phyloP scores from a whole-genome alignment of 441 rosid species.

The California macrophylla region DNA sequence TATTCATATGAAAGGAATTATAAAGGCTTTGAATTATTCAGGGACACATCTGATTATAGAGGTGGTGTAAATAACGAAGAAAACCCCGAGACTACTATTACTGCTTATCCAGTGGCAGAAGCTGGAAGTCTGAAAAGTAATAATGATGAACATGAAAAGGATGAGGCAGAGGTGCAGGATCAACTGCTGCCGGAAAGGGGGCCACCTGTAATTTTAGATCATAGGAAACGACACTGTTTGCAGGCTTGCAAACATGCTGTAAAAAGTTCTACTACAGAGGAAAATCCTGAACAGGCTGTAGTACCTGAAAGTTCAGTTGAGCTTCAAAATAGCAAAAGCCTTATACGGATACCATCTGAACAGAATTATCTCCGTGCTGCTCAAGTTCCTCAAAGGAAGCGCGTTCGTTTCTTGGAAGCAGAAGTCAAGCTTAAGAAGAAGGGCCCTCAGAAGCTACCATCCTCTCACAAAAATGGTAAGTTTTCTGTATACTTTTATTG shows the following conservation, averaged over 20 bases:
- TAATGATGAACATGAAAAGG: conserved; percentile 20
- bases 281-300: conserved; percentile 14
- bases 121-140: conserved; percentile 6
- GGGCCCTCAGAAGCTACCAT: conserved; percentile 15
- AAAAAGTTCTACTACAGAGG: conserved; percentile 15
- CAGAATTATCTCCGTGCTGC: background rate
- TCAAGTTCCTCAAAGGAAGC: conserved; percentile 27
- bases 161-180: conserved; percentile 21
- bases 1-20: conserved; percentile 10
- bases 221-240: conserved; percentile 17
- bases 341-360: conserved; percentile 15
- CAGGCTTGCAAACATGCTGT: conserved; percentile 25
- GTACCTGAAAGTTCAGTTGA: conserved; percentile 21
- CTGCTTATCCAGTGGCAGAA: conserved; percentile 15
- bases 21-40: conserved; percentile 16
- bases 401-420: conserved; percentile 33
- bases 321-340: conserved; percentile 13
- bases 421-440: conserved; percentile 22
- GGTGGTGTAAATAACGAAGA: conserved; percentile 17
- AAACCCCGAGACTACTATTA: conserved; percentile 4
- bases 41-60: conserved; percentile 13
- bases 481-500: background rate
- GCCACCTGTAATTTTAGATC: conserved; percentile 27
- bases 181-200: conserved; percentile 23
- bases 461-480: conserved; percentile 26